Evolutionary conservation across 1,139 yeast genomes (phyloP), one percentile per base, ranked within the genome.

Genomic region (Yamadazyma sp.): DNA sequence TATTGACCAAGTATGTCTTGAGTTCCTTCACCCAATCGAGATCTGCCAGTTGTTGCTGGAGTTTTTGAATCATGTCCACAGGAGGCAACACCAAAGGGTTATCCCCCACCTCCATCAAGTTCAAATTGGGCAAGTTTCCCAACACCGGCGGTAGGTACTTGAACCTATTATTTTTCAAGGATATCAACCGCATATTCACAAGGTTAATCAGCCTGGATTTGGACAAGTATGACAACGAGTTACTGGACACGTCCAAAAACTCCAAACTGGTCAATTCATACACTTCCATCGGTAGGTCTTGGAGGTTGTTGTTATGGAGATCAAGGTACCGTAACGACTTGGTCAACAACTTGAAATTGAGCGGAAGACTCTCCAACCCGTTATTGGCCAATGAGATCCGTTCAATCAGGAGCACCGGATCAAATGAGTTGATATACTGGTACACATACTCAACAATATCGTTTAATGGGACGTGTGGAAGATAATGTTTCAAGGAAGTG

Each of bases 241-340:
- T 86, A 31, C 71, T 64, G 23, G 90, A 81, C 21, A 86, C 59
- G 56, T 87, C 95, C 35, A 86, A 61, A 36, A 82, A 80, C 50
- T 84, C 90, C 41, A 86, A 62, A 7, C 61, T 64, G 10, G 13
- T 15, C 14, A 51, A 41, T 38, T 59, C 73, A 53, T 45, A 64
- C 44, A 61, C 48, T 32, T 70, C 68, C 2, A 53, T 46, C 0
- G 94, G 89, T 36, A 86, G 71, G 35, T 62, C 69, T 3, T 66
- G 47, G 30, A 86, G 67, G 33, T 62, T 57, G 54, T 86, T 86
- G 45, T 73, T 70, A 50, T 85, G 84, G 33, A 86, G 63, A 55
- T 86, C 92, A 43, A 86, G 62, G 49, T 82, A 84, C 37, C 78
- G 67, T 40, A 86, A 60, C 37, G 66, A 62, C 17, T 41, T 43